Percentiles rank a stretch among this genome's conserved stretches.
phyloP scores from a whole-genome alignment of 768 basidiomycete genomes.

The Calocera cornea region DNA sequence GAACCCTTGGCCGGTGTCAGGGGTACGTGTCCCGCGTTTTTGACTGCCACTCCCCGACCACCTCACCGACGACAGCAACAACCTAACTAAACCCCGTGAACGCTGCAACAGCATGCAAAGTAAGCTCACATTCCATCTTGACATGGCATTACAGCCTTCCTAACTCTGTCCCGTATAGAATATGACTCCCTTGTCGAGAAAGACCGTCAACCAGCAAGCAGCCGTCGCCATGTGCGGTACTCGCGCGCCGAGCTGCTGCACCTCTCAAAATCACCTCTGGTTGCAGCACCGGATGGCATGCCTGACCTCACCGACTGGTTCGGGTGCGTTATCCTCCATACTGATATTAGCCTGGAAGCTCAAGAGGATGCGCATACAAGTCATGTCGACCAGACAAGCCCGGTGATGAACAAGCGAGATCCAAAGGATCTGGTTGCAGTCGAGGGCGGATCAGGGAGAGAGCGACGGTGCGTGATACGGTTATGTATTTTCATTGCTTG shows the following conservation, averaged over 20 bases:
- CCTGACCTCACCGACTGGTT: conserved; percentile 78
- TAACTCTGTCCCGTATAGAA: not conserved
- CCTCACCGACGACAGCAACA: conserved; percentile 2
- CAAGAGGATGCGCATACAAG: not conserved
- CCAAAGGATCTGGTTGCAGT: not conserved
- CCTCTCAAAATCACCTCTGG: conserved; percentile 62
- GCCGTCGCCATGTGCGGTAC: conserved; percentile 27
- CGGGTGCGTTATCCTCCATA: conserved; percentile 43
- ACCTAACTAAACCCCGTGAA: not conserved
- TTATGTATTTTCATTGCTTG: too few relatives aligned
- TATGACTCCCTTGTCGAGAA: not conserved
- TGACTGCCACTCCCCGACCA: not conserved
- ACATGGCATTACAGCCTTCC: not conserved
- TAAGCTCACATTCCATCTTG: not conserved
- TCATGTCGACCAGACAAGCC: not conserved
- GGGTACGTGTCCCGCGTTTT: conserved; percentile 5
- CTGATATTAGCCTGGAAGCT: not conserved
- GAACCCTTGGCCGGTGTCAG: conserved; percentile 5
- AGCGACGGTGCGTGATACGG: not conserved
- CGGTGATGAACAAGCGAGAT: not conserved
- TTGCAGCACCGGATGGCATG: conserved; percentile 59
- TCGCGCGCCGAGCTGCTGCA: conserved; percentile 52
- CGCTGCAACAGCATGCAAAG: not conserved
- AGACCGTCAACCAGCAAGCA: not conserved
- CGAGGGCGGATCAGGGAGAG: not conserved